A percentile compares a stretch with the other conserved stretches of the same genome.
Evolutionary conservation across 2,329 filamentous ascomycete species (phyloP).

Genomic region (Phialemoniopsis sp.): DNA sequence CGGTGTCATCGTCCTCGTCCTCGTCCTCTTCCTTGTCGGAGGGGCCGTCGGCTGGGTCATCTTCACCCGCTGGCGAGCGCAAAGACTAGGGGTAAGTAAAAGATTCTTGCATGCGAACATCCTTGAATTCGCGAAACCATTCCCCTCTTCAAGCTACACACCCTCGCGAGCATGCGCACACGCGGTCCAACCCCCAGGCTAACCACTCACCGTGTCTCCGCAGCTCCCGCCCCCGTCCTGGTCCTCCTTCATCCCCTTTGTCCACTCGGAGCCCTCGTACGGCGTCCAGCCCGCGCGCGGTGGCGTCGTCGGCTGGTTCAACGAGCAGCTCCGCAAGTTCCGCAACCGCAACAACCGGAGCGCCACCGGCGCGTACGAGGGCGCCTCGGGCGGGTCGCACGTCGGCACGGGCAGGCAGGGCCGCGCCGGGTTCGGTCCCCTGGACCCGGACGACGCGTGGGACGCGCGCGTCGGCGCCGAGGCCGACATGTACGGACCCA

Average conservation of each 20-base stretch:
- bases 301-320: constrained; percentile 70
- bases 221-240: constrained; percentile 67
- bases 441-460: constrained; percentile 85
- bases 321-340: constrained; percentile 59
- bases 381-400: constrained; percentile 29
- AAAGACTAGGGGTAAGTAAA: constrained; percentile 63
- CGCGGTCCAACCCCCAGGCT: no score
- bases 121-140: no score
- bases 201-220: not conserved
- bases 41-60: constrained; percentile 62
- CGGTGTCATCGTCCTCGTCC: constrained; percentile 68
- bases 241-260: constrained; percentile 69
- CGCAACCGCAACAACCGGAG: constrained; percentile 60
- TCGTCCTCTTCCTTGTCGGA: constrained; percentile 57
- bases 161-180: no score
- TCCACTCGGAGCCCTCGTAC: constrained; percentile 46
- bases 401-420: constrained; percentile 11
- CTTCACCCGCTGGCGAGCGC: constrained; percentile 69
- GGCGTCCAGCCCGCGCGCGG: constrained; percentile 50
- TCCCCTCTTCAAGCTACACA: no score
- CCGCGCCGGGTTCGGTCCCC: constrained; percentile 59
- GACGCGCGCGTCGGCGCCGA: constrained; percentile 75
- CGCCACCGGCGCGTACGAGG: constrained; percentile 69
- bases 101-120: no score
- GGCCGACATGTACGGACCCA: constrained; percentile 56